Base-by-base conservation (phyloP, 768 basidiomycete genomes). In the Suillus ampliporus region DNA sequence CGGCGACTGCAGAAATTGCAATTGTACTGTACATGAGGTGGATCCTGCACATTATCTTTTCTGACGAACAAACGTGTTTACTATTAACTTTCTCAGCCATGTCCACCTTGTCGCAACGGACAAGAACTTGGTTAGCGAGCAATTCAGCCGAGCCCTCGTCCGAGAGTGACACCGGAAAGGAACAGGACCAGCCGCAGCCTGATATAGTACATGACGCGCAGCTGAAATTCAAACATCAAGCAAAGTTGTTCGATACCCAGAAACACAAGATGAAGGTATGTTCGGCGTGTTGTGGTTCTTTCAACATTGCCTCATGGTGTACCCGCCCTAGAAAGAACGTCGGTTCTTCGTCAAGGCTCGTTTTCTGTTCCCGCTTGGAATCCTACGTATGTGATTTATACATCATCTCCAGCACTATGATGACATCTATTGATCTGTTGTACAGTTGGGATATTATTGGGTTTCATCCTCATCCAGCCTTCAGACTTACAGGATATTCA, bases 311-410 rank as follows among this genome's bases (percentile, higher is more conserved):
- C 17, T 34, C 11, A 53, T 58, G 51, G 5, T 28, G 17, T n/a
- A 4, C 17, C 17, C 17, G 23, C 26, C 19, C 38, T 54, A 73
- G 74, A 51, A 43, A 26, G 54, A 65, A 23, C 64, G 59, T 4
- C 65, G 21, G 28, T 64, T 75, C 43, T 71, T 72, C 54, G 65
- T 63, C 44, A 73, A 77, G 61, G 68, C 70, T 23, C 80, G 85
- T 56, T 87, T 91, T 62, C 75, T 91, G n/a, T 93, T 94, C 70
- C 84, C 89, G 6, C 69, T 91, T 4, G 92, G 91, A 35, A 78
- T 94, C n/a, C 58, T 85, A 43, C 65, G 81, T 90, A 62, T 65
- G 88, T 84, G 58, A 44, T 52, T 34, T 5, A 34, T 35, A 15
- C 68, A 65, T 52, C 38, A 15, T 50, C 43, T 10, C 34, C 4